Percentiles rank a stretch among this genome's conserved stretches.
Conservation (phyloP, 78 protist species). For the Anaeramoeba flamelloides region DNA sequence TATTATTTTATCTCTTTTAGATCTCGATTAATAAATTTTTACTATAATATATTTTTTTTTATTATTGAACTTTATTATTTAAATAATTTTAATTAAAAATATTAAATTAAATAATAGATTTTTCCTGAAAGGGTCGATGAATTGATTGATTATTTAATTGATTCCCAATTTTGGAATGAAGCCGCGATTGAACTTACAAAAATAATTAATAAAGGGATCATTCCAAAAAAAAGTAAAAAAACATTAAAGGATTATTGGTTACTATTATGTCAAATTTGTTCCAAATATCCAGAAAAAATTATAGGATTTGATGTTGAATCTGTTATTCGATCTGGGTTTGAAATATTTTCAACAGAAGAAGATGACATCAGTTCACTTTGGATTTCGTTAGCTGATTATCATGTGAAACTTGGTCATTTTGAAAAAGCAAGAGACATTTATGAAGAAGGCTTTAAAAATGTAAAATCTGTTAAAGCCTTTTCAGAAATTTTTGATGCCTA, state of each 20-base stretch:
- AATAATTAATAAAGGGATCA: not conserved
- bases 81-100: no score
- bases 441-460: slow-evolving; percentile 61
- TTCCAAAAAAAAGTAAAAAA: not conserved
- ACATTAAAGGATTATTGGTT: not conserved
- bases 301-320: not conserved
- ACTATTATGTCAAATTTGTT: not conserved
- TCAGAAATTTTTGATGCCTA: slow-evolving; percentile 81
- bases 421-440: slow-evolving; percentile 89
- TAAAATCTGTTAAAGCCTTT: slow-evolving; percentile 49
- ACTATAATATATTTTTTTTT: no score
- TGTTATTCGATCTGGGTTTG: not conserved
- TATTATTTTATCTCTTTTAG: no score
- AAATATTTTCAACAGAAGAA: not conserved
- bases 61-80: no score
- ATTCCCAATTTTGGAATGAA: not conserved
- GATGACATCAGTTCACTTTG: slow-evolving; percentile 81
- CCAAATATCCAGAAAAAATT: not conserved
- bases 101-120: no score
- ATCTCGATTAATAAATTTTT: no score
- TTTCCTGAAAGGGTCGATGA: not conserved
- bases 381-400: slow-evolving; percentile 76
- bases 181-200: not conserved
- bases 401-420: slow-evolving; percentile 64
- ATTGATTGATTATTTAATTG: not conserved